Evolutionary conservation across 2,329 filamentous ascomycete species (phyloP).

Genomic region (Sporothrix protearum): DNA sequence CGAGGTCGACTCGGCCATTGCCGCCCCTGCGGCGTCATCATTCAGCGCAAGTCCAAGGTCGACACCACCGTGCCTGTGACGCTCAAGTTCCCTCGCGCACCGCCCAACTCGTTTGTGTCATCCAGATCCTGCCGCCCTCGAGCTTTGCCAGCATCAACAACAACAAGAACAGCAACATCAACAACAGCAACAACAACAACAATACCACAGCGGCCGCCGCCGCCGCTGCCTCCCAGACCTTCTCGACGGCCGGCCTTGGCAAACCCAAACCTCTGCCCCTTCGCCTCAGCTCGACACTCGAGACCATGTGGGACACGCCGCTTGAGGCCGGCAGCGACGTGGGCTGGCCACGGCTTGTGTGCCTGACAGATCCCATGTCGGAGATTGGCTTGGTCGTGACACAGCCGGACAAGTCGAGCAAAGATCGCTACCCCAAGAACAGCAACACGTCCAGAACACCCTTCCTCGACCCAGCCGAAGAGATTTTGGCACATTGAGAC

Average conservation of each 20-base stretch:
- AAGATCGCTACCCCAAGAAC: constrained; percentile 39
- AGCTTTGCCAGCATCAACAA: constrained; percentile 32
- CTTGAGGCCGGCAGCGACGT: constrained; percentile 50
- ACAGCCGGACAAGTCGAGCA: constrained; percentile 43
- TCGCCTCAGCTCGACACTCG: constrained; percentile 52
- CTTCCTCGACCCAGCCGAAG: constrained; percentile 72
- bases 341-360: constrained; percentile 73
- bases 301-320: constrained; percentile 56
- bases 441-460: constrained; percentile 41
- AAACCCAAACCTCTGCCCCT: constrained; percentile 54
- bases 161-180: not conserved
- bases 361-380: constrained; percentile 77
- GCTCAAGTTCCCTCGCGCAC: constrained; percentile 58
- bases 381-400: constrained; percentile 81
- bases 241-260: constrained; percentile 56
- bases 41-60: constrained; percentile 70
- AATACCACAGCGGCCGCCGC: no score
- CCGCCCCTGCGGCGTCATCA: constrained; percentile 75
- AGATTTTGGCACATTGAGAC: constrained; percentile 77
- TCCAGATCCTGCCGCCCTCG: constrained; percentile 59
- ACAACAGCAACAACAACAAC: no score
- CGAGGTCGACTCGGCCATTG: constrained; percentile 82
- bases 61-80: constrained; percentile 51
- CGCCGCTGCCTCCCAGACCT: constrained; percentile 46
- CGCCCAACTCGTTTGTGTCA: constrained; percentile 79